Evolutionary conservation across 345 rosid genomes (phyloP).

Genomic region (Cardiospermum halicacabum): DNA sequence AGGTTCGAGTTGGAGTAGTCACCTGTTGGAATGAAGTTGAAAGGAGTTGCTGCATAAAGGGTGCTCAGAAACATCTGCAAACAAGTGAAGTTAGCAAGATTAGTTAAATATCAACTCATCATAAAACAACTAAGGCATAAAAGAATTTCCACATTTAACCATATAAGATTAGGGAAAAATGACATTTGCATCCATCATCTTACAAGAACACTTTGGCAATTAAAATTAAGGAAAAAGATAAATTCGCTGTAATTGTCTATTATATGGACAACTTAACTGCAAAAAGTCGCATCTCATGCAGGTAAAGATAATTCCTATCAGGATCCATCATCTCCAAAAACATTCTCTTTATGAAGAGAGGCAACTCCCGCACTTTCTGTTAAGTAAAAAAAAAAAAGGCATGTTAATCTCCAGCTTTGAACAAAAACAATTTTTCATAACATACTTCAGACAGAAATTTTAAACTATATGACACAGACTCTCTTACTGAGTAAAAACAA

Average conservation of each 20-base stretch:
- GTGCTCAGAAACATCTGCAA: constrained; percentile 60
- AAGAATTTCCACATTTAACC: not conserved
- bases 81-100: not conserved
- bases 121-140: too few relatives aligned
- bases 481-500: too few relatives aligned
- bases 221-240: not conserved
- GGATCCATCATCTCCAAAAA: constrained; percentile 76
- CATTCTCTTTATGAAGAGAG: constrained; percentile 62
- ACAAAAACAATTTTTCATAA: not conserved
- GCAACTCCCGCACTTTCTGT: constrained; percentile 65
- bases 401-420: constrained; percentile 9
- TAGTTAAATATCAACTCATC: not conserved
- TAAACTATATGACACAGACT: too few relatives aligned
- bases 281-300: constrained; percentile 61
- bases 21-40: constrained; percentile 74
- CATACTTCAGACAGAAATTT: constrained; percentile 6
- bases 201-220: not conserved
- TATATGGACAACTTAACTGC: constrained; percentile 51
- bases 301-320: constrained; percentile 42
- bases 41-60: constrained; percentile 59
- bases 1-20: not conserved
- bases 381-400: constrained; percentile 15
- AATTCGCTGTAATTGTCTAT: not conserved
- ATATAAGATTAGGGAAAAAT: not conserved
- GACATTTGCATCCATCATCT: not conserved